Conservation (phyloP, 345 rosid genomes). For the Eucalyptus marginata region DNA sequence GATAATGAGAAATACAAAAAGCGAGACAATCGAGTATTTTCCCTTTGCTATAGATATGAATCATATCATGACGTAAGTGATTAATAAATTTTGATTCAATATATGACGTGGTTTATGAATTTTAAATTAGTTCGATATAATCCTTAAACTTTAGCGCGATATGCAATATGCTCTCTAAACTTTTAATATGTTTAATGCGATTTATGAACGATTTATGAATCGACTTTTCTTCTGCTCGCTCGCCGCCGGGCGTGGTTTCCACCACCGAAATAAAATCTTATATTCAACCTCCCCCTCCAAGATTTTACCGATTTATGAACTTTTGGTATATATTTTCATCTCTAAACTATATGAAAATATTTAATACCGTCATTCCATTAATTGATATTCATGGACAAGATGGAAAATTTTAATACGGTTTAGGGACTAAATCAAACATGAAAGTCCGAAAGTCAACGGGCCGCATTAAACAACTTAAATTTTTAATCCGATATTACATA, state of each 20-base stretch:
- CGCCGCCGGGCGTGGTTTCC: no score
- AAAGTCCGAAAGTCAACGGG: accelerated
- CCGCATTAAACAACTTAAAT: accelerated
- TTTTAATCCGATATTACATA: accelerated
- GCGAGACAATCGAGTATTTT: not conserved
- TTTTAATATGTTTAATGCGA: no score
- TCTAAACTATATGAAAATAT: not conserved
- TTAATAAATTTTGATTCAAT: no score
- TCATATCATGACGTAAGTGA: no score
- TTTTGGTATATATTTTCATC: accelerated
- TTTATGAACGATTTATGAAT: no score
- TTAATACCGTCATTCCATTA: accelerated
- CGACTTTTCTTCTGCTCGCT: no score
- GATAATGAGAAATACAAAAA: not conserved
- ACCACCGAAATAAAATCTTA: no score
- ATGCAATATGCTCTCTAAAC: accelerated
- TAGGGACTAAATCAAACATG: not conserved
- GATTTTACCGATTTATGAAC: accelerated
- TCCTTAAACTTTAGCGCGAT: no score
- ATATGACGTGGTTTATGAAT: accelerated
- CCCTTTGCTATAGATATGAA: no score
- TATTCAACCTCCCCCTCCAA: no score
- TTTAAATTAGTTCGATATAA: no score
- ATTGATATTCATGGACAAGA: not conserved
- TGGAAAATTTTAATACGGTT: not conserved